Evolutionary conservation across 768 basidiomycete species (phyloP).

Genomic region (Tulasnella sp.): DNA sequence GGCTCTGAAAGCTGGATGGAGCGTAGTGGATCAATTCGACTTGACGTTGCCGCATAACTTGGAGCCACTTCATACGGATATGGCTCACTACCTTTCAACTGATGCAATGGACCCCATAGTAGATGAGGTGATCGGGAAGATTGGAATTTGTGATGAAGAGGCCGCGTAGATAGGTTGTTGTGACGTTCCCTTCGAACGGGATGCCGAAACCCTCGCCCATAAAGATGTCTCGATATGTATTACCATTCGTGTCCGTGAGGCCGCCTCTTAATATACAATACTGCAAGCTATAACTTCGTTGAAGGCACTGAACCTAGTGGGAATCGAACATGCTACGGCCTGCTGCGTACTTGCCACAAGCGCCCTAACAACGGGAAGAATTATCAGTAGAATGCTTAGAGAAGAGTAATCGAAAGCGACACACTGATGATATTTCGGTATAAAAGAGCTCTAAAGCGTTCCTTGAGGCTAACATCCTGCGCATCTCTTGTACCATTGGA

Average conservation of each 20-base stretch:
- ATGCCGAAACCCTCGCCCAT: background rate
- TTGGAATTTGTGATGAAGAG: background rate
- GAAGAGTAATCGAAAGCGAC: background rate
- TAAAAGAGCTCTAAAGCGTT: background rate
- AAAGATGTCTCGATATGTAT: background rate
- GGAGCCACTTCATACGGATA: background rate
- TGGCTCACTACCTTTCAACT: background rate
- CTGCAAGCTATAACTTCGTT: background rate
- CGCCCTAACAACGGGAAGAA: background rate
- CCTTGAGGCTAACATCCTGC: background rate
- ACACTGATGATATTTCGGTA: background rate
- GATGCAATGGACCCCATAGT: conserved; percentile 8
- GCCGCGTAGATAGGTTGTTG: background rate
- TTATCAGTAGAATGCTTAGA: background rate
- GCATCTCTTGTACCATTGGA: background rate
- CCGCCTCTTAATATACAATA: background rate
- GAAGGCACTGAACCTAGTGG: background rate
- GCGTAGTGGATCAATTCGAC: conserved; percentile 3
- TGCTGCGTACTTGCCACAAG: background rate
- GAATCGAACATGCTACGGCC: background rate
- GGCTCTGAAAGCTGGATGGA: background rate
- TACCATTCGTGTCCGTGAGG: background rate
- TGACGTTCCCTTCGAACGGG: background rate
- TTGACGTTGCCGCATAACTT: background rate
- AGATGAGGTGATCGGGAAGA: conserved; percentile 8